A percentile compares a stretch with the other conserved stretches of the same genome.
Evolutionary conservation across 2,329 filamentous ascomycete genomes (phyloP).

Genomic region (Cordyceps cateniannulata): DNA sequence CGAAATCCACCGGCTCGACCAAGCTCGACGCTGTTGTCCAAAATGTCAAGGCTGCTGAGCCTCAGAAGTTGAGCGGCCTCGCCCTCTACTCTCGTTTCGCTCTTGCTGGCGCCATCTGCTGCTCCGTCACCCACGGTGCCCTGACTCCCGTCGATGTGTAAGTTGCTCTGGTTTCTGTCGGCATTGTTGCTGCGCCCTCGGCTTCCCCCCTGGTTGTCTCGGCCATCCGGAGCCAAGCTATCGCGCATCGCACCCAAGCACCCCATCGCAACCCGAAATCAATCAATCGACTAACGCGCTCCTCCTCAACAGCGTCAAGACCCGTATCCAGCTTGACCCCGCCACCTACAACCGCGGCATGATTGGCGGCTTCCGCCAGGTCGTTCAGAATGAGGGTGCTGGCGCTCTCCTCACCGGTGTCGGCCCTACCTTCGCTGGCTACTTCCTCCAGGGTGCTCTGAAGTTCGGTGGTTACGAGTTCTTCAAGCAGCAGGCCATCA

Average conservation of each 20-base stretch:
- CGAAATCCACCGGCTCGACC: conserved; percentile 32
- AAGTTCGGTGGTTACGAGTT: conserved; percentile 87
- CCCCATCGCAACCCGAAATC: neutral
- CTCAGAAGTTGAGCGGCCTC: conserved; percentile 43
- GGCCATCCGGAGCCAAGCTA: neutral
- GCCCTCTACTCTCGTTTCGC: conserved; percentile 92
- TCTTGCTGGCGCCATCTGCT: conserved; percentile 96
- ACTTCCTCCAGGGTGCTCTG: conserved; percentile 83
- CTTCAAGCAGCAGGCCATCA: conserved; percentile 82
- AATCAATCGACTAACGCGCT: conserved; percentile 14
- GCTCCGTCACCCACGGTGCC: conserved; percentile 92
- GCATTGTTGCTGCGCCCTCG: neutral
- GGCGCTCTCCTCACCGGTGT: conserved; percentile 73
- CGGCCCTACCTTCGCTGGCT: conserved; percentile 73
- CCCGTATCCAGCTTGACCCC: conserved; percentile 80
- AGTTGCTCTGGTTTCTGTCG: conserved; percentile 38
- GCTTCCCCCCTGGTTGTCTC: neutral
- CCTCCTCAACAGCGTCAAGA: conserved; percentile 65
- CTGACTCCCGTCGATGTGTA: conserved; percentile 99
- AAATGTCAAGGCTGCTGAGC: conserved; percentile 34
- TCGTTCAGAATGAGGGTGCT: conserved; percentile 70
- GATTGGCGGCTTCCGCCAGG: conserved; percentile 73
- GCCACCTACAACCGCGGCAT: conserved; percentile 75
- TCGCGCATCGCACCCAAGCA: neutral
- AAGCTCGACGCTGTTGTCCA: conserved; percentile 40